These are phyloP conservation scores for Rosa lucieae DNA, from an alignment of 306 rosid genomes.

Conservation along the genomic window DNA sequence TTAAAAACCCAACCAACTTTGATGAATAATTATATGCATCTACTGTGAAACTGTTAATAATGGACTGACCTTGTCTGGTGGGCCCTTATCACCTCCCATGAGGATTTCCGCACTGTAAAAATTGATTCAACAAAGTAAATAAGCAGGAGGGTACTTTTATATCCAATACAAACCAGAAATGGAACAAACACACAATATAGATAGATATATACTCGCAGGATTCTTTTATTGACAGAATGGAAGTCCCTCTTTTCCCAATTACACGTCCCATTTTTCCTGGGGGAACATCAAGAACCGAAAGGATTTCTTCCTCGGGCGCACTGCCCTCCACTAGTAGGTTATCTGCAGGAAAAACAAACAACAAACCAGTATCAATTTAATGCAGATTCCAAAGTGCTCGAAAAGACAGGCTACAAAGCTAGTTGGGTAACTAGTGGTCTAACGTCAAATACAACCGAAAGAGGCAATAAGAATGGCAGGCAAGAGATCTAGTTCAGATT, in stretches of 20 bases:
- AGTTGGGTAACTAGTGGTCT: neutral
- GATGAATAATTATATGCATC: neutral
- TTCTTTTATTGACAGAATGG: conserved; percentile 78
- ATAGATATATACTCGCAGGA: conserved; percentile 66
- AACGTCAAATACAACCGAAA: neutral
- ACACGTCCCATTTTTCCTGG: conserved; percentile 86
- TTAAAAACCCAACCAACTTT: neutral
- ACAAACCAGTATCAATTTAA: conserved; percentile 14
- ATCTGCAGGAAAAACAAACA: conserved; percentile 47
- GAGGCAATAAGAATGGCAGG: neutral
- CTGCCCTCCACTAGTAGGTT: conserved; percentile 47
- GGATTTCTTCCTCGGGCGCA: conserved; percentile 83
- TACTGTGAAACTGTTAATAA: neutral
- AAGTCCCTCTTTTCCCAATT: conserved; percentile 78
- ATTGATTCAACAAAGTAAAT: conserved; percentile 15
- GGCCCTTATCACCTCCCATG: conserved; percentile 83
- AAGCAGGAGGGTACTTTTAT: conserved; percentile 14
- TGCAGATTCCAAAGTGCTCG: neutral
- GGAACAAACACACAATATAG: neutral
- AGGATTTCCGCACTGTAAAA: conserved; percentile 84
- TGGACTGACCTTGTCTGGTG: conserved; percentile 83
- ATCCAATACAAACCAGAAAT: conserved; percentile 7
- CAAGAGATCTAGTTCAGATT: neutral
- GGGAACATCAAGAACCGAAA: conserved; percentile 88
- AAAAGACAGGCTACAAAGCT: neutral